These are phyloP conservation scores for Penicillium sp. DNA, from an alignment of 2,329 filamentous ascomycete species.

Conservation along the genomic window DNA sequence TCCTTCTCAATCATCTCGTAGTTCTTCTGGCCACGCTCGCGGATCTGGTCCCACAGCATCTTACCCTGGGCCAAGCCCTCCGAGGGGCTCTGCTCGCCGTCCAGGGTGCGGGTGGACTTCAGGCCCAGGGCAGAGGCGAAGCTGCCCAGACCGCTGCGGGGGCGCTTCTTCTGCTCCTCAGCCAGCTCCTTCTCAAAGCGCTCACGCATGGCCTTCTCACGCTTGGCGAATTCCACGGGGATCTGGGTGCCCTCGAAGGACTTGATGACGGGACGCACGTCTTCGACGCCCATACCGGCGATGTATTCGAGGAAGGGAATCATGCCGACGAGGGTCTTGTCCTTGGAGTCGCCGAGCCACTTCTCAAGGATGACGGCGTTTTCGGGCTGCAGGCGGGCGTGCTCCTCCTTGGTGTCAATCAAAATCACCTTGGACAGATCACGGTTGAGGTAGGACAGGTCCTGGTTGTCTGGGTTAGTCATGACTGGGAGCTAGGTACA, in stretches of 20 bases:
- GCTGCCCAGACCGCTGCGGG: slow-evolving; percentile 55
- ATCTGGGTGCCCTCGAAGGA: slow-evolving; percentile 85
- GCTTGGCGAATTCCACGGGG: slow-evolving; percentile 75
- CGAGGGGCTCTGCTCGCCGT: slow-evolving; percentile 60
- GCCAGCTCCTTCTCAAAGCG: slow-evolving; percentile 73
- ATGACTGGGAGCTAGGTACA: too few relatives aligned
- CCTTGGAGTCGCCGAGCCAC: slow-evolving; percentile 74
- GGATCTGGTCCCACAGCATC: slow-evolving; percentile 90
- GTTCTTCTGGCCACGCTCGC: slow-evolving; percentile 80
- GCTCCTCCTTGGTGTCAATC: slow-evolving; percentile 72
- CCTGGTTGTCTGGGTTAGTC: too few relatives aligned
- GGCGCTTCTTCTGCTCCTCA: slow-evolving; percentile 57
- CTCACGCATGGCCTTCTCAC: slow-evolving; percentile 75
- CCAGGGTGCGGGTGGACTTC: slow-evolving; percentile 54
- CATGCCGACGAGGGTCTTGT: slow-evolving; percentile 75
- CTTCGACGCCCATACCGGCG: slow-evolving; percentile 80
- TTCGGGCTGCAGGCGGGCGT: slow-evolving; percentile 85
- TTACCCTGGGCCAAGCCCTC: slow-evolving; percentile 85
- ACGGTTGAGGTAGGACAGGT: slow-evolving; percentile 94
- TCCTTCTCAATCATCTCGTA: slow-evolving; percentile 84
- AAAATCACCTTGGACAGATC: slow-evolving; percentile 92
- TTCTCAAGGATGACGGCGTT: slow-evolving; percentile 87
- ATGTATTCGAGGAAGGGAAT: slow-evolving; percentile 98
- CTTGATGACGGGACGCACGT: slow-evolving; percentile 76
- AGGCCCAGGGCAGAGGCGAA: slow-evolving; percentile 67